phyloP scores from a whole-genome alignment of 2,329 filamentous ascomycete species.

The Colletotrichum echinochloae region DNA sequence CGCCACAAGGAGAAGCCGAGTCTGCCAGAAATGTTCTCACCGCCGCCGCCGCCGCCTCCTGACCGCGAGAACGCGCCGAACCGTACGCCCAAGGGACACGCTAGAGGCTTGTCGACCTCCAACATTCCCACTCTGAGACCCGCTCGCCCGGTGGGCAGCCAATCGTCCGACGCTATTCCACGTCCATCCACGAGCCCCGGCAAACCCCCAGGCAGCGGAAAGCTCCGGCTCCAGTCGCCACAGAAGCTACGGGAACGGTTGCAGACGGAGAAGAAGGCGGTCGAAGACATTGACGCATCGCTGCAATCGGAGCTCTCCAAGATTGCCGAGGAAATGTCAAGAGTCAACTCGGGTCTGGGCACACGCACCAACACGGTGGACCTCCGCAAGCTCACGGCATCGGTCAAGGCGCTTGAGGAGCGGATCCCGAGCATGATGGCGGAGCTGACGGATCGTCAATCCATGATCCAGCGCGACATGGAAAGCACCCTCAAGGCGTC shows the following conservation, averaged over 20 bases:
- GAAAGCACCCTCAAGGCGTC: constrained; percentile 77
- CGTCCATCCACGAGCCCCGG: constrained; percentile 51
- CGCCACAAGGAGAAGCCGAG: constrained; percentile 61
- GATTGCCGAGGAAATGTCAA: constrained; percentile 83
- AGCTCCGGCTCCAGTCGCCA: constrained; percentile 76
- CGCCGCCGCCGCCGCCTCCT: constrained; percentile 15
- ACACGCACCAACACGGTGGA: constrained; percentile 54
- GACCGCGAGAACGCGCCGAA: constrained; percentile 32
- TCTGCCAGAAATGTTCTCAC: constrained; percentile 33
- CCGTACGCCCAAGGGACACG: constrained; percentile 49
- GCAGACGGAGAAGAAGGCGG: constrained; percentile 81
- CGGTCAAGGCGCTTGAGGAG: constrained; percentile 75
- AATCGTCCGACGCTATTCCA: constrained; percentile 43
- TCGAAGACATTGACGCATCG: constrained; percentile 75
- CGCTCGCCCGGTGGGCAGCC: constrained; percentile 48
- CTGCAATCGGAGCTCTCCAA: constrained; percentile 82
- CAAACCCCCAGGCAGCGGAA: constrained; percentile 58
- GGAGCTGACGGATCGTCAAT: constrained; percentile 71
- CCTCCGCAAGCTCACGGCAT: constrained; percentile 63
- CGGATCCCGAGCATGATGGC: constrained; percentile 70
- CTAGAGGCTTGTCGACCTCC: constrained; percentile 64
- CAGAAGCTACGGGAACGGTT: constrained; percentile 87
- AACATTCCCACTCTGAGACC: constrained; percentile 67
- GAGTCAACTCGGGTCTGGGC: constrained; percentile 58
- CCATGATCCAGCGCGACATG: constrained; percentile 76